These are phyloP conservation scores for Cryptococcus maquisensis DNA, from an alignment of 1,284 basidiomycete genomes.

Conservation along the genomic window DNA sequence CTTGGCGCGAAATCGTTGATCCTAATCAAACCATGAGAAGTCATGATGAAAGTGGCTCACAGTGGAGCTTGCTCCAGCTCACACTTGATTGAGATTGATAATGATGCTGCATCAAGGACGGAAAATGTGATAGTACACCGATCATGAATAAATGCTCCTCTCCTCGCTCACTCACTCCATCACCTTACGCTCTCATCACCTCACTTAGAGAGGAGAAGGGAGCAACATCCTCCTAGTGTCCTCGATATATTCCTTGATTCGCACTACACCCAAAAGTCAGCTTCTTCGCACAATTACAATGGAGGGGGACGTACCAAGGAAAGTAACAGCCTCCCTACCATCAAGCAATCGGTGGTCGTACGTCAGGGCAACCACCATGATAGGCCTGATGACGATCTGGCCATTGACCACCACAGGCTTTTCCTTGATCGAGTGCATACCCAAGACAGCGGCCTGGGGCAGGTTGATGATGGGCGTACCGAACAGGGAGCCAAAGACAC, in stretches of 20 bases:
- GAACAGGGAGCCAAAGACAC: constrained; percentile 94
- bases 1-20: too few species aligned
- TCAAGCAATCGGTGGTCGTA: constrained; percentile 97
- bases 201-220: constrained; percentile 40
- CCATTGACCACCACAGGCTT: constrained; percentile 88
- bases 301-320: constrained; percentile 69
- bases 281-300: not conserved
- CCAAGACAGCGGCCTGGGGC: constrained; percentile 89
- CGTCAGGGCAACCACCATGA: constrained; percentile 92
- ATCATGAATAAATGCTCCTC: not conserved
- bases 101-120: not conserved
- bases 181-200: not conserved
- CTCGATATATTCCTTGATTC: constrained; percentile 66
- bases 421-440: constrained; percentile 97
- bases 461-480: constrained; percentile 98
- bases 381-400: constrained; percentile 82
- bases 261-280: constrained; percentile 51
- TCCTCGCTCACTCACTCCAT: not conserved
- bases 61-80: too few species aligned
- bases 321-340: constrained; percentile 92
- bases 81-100: too few species aligned
- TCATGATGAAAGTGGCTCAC: too few species aligned
- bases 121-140: not conserved
- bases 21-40: too few species aligned
- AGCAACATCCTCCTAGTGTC: constrained; percentile 64